Evolutionary conservation across 139 green algal species (phyloP).

Genomic region (Chlamydomonas applanata): DNA sequence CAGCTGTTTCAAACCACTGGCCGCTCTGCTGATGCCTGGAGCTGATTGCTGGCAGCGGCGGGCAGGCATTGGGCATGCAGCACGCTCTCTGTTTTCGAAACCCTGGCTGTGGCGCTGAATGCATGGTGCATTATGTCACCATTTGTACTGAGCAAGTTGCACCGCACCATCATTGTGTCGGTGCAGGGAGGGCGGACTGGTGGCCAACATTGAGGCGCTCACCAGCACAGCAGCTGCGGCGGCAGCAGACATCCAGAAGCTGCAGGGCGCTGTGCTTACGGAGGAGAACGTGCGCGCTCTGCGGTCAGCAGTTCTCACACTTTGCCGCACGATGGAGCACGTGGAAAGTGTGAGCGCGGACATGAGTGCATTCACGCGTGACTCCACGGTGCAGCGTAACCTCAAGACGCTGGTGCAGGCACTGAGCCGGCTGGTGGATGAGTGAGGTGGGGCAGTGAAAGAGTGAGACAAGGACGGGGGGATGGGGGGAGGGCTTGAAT

Average conservation of each 20-base stretch:
- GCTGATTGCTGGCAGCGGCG: no score
- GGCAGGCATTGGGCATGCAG: no score
- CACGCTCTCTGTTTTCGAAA: no score
- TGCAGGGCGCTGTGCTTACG: conserved; percentile 82
- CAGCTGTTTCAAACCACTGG: no score
- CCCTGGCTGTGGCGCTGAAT: no score
- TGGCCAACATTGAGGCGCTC: conserved; percentile 79
- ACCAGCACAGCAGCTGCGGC: conserved; percentile 76
- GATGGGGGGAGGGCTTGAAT: no score
- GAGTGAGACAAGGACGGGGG: no score
- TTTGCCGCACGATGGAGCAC: conserved; percentile 72
- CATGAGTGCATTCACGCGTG: conserved; percentile 67
- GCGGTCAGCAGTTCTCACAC: conserved; percentile 71
- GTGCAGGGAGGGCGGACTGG: conserved; percentile 68
- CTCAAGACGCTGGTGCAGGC: conserved; percentile 87
- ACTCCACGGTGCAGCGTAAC: conserved; percentile 76
- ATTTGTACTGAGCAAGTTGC: no score
- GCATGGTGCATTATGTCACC: no score
- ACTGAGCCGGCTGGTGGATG: conserved; percentile 74
- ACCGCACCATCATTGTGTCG: no score
- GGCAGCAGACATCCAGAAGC: conserved; percentile 77
- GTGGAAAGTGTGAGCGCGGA: conserved; percentile 72
- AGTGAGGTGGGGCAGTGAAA: conserved; percentile 48
- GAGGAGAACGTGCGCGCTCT: conserved; percentile 88
- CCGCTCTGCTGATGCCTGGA: no score